phyloP scores from a whole-genome alignment of 441 rosid species.

The Biscutella laevigata region DNA sequence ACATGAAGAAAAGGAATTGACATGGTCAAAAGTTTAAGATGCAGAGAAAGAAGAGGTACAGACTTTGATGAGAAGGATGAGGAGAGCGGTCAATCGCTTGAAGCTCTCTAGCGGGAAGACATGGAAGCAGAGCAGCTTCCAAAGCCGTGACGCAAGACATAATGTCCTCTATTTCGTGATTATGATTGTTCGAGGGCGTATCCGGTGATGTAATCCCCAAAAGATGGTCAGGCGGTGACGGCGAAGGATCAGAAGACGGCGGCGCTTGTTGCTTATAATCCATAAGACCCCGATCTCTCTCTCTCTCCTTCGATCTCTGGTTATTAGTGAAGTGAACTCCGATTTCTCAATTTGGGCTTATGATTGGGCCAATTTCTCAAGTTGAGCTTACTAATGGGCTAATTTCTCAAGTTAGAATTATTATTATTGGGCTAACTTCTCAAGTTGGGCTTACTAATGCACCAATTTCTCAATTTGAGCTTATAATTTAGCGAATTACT shows the following conservation, averaged over 20 bases:
- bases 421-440: too few species aligned
- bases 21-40: neutral
- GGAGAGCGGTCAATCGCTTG: conserved; percentile 90
- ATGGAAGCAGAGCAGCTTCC: conserved; percentile 79
- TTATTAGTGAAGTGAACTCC: too few species aligned
- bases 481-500: too few species aligned
- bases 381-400: too few species aligned
- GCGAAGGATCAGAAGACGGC: conserved; percentile 18
- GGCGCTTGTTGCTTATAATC: conserved; percentile 19
- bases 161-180: conserved; percentile 48
- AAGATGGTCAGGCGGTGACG: conserved; percentile 15
- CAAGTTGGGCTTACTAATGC: too few species aligned
- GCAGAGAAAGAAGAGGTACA: conserved; percentile 7
- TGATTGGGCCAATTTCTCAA: too few species aligned
- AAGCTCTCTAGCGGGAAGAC: conserved; percentile 90
- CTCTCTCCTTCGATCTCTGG: neutral
- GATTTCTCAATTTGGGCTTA: too few species aligned
- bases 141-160: conserved; percentile 60
- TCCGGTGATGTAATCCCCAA: conserved; percentile 24
- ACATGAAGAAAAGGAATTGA: neutral
- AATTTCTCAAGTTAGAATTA: too few species aligned
- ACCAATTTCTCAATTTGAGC: too few species aligned
- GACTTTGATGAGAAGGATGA: conserved; percentile 89
- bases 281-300: conserved; percentile 12
- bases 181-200: conserved; percentile 32